Evolutionary conservation across 2,329 filamentous ascomycete genomes (phyloP), one percentile per base, ranked within the genome.

Genomic region (Stagonosporopsis chrysanthemi): DNA sequence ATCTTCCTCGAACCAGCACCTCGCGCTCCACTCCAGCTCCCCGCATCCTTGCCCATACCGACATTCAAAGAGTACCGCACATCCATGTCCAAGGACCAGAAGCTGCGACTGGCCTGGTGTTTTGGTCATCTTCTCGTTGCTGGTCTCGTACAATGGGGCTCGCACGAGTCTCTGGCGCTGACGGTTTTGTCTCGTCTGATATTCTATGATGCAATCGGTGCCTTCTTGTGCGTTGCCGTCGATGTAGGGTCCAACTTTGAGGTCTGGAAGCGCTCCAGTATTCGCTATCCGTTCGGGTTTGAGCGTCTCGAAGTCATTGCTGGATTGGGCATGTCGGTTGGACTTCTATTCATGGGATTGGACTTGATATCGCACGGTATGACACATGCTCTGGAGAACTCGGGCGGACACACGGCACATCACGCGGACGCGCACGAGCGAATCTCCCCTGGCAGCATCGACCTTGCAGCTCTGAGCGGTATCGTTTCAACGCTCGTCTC

Each of bases 211-310:
- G 94, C 95, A 8, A 86, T 96, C 1, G 95, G 92, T 31, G 95
- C 95, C 4, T 88, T 93, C 44, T 86, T 98, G 5, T 98, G 94
- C 75, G 92, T 97, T 3, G 88, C 87, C 12, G 94, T 98, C 43
- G 95, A 99, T 72, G 91, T 98, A 1, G 86, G 97, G 44, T 88
- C 91, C 48, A 99, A 99, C 75, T 99, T 99, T 69, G 95, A 99
- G 74, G 93, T 98, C 38, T 99, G 95, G 95, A 91, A 92, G 63
- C 86, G 94, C 43, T 94, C 91, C 66, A 96, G 89, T 65, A 90
- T 99, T 67, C 88, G 93, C 23, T 92, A 99, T 77, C 95, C 95
- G 0, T 99, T 99, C 72, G 93, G 86, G 3, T 85, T 99, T 23
- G 92, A 97, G 78, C 87, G 95, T 51, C 90, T 91, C 56, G 95